Evolutionary conservation across 1,139 yeast species (phyloP).

Genomic region (Yamadazyma mexicana): DNA sequence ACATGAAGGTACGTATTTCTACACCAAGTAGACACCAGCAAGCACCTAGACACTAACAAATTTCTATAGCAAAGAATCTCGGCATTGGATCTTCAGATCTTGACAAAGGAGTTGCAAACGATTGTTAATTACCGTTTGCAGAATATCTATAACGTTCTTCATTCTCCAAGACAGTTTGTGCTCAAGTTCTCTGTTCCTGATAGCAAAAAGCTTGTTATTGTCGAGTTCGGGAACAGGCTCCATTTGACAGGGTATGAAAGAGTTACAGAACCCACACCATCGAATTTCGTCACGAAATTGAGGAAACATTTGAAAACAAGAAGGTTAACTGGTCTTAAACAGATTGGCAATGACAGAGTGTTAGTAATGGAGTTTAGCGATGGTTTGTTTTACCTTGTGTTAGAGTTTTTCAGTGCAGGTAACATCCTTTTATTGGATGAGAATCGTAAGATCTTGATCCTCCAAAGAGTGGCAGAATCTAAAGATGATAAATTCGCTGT

Average conservation of each 20-base stretch:
- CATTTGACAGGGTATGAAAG: constrained; percentile 81
- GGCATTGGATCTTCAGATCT: constrained; percentile 74
- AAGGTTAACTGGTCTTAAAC: constrained; percentile 70
- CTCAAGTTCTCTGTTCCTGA: constrained; percentile 84
- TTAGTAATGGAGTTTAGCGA: constrained; percentile 81
- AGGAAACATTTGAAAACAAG: constrained; percentile 84
- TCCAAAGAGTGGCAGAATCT: constrained; percentile 79
- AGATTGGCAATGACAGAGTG: constrained; percentile 77
- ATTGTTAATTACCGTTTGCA: constrained; percentile 71
- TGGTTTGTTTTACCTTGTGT: constrained; percentile 71
- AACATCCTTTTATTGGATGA: constrained; percentile 78
- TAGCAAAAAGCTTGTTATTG: constrained; percentile 68
- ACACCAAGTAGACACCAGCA: too few relatives aligned
- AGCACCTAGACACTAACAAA: constrained; percentile 18
- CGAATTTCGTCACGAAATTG: constrained; percentile 80
- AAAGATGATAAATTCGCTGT: constrained; percentile 66
- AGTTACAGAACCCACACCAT: constrained; percentile 77
- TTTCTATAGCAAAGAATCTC: constrained; percentile 75
- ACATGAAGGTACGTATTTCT: constrained; percentile 11
- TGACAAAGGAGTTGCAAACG: constrained; percentile 64
- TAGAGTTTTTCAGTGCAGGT: constrained; percentile 95
- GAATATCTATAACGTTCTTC: constrained; percentile 79
- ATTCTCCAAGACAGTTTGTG: constrained; percentile 71
- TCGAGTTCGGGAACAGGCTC: constrained; percentile 85
- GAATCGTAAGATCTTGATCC: constrained; percentile 62